These are phyloP conservation scores for Hortiboletus flavorubellus DNA, from an alignment of 768 basidiomycete genomes.

Conservation along the genomic window DNA sequence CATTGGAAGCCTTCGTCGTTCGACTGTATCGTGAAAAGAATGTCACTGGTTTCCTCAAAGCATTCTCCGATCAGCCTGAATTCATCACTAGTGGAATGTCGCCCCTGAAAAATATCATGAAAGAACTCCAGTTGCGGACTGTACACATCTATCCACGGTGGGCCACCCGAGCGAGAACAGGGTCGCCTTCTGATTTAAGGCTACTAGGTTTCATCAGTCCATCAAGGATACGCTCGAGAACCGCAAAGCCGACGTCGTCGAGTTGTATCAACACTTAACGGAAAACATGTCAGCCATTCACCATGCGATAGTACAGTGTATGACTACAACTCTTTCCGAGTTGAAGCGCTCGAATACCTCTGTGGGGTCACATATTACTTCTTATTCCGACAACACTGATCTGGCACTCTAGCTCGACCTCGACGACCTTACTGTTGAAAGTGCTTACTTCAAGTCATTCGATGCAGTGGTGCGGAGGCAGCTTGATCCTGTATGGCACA, in stretches of 20 bases:
- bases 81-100: slow-evolving; percentile 90
- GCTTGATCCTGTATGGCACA: slow-evolving; percentile 94
- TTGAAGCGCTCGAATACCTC: slow-evolving; percentile 83
- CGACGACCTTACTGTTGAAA: slow-evolving; percentile 89
- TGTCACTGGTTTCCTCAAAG: slow-evolving; percentile 88
- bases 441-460: slow-evolving; percentile 91
- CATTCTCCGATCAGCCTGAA: slow-evolving; percentile 96
- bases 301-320: slow-evolving; percentile 87
- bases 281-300: slow-evolving; percentile 92
- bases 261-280: slow-evolving; percentile 83
- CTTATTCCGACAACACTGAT: neutral
- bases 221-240: slow-evolving; percentile 81
- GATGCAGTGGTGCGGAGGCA: slow-evolving; percentile 85
- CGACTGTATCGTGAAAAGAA: slow-evolving; percentile 90
- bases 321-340: slow-evolving; percentile 86
- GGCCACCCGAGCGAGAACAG: slow-evolving; percentile 1
- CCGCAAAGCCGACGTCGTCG: slow-evolving; percentile 86
- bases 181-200: neutral
- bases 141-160: slow-evolving; percentile 93
- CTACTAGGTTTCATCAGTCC: slow-evolving; percentile 78
- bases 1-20: slow-evolving; percentile 89
- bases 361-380: slow-evolving; percentile 31
- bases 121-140: slow-evolving; percentile 84
- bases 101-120: slow-evolving; percentile 89
- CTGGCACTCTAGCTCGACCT: slow-evolving; percentile 70